These are phyloP conservation scores for Fraxinus greggii DNA, from an alignment of 305 asterid genomes.

Conservation along the genomic window DNA sequence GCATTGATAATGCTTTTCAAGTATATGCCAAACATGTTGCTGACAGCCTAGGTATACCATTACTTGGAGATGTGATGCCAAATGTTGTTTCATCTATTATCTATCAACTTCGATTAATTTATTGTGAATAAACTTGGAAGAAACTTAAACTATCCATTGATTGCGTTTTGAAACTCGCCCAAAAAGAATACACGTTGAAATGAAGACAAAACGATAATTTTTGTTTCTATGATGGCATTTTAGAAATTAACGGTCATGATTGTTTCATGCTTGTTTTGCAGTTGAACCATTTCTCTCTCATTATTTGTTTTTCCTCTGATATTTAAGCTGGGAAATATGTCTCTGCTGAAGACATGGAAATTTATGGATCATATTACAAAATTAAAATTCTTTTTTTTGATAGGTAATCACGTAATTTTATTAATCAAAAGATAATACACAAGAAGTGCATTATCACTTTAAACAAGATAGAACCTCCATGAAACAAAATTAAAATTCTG, in stretches of 20 bases:
- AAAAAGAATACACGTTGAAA: not conserved
- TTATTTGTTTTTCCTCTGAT: not conserved
- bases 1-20: slow-evolving; percentile 97
- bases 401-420: too few species aligned
- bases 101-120: slow-evolving; percentile 13
- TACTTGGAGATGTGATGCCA: slow-evolving; percentile 17
- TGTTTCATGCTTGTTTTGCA: not conserved
- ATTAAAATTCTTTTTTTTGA: not conserved
- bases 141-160: not conserved
- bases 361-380: not conserved
- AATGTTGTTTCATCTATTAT: slow-evolving; percentile 20
- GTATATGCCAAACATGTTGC: slow-evolving; percentile 70
- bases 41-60: slow-evolving; percentile 67
- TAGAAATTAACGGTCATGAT: not conserved
- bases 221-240: not conserved
- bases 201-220: not conserved
- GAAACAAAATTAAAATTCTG: not conserved
- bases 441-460: too few species aligned
- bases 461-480: too few species aligned
- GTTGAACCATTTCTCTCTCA: slow-evolving; percentile 3
- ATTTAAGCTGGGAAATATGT: not conserved
- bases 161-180: not conserved
- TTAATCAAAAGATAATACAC: too few species aligned
- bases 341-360: not conserved
- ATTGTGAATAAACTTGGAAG: slow-evolving; percentile 9